Evolutionary conservation across 106 monocot genomes (phyloP), one percentile per base, ranked within the genome.

Genomic region (Vanilla planifolia): DNA sequence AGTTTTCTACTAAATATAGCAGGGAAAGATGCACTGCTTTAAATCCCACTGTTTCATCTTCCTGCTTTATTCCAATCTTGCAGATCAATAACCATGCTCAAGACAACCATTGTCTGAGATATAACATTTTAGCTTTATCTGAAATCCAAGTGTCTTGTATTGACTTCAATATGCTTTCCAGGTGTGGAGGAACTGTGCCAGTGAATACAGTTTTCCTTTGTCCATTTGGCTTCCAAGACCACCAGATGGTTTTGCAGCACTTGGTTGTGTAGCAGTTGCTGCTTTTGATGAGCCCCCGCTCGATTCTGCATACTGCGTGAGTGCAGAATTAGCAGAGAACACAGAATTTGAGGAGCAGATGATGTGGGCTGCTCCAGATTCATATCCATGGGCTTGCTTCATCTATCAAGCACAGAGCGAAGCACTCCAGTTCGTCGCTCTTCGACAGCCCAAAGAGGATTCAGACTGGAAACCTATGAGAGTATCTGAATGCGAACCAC

Each of bases 141-240:
- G n/a, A n/a, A n/a, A n/a, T n/a, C n/a, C n/a, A n/a, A n/a, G n/a
- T n/a, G n/a, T n/a, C n/a, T n/a, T n/a, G n/a, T n/a, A n/a, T n/a
- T n/a, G n/a, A n/a, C 0, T 23, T 58, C 14, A 59, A 17, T 61
- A 29, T 7, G 5, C 44, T 52, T 70, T 35, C 10, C 57, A 98
- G 96, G 91, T 98, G 3, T 98, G 96, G 96, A 91, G 96, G 67
- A 91, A 88, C 55, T 92, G 91, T 42, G 57, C 51, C n/a, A 88
- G 86, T 34, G 96, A 98, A 48, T 92, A 88, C 73, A 48, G 11
- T 20, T 33, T 69, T 37, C 85, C 96, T 30, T 41, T 98, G 21
- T 74, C 96, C 10, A 75, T 98, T 60, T 98, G 96, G 96, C 70
- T 80, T 62, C 96, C 96, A 10, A 63, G 91, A 34, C 74, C 96